Base-by-base conservation (phyloP, 352 stramenopile genomes). In the Pythium angustatum region DNA sequence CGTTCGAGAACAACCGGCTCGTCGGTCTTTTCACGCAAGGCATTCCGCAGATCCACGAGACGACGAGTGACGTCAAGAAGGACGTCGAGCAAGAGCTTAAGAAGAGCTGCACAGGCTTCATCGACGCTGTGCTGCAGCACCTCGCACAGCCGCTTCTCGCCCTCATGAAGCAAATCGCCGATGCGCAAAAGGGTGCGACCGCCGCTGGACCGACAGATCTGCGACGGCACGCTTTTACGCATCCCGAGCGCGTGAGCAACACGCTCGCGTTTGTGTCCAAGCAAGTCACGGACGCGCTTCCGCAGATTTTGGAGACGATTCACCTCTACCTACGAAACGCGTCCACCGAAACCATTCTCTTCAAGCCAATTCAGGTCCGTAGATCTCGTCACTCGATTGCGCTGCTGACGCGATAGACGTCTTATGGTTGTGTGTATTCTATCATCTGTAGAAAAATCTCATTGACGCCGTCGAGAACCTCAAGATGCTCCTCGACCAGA, bases 271-370 rank as follows among this genome's bases (percentile, higher is more conserved):
- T 64, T 47, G 69, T 91, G 7, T 73, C 66, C 2, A 55, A 65
- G 48, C 67, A 87, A 49, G 27, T 94, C 9, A 71, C 77, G 11
- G 63, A 77, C 26, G 52, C 38, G 1, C 38, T 89, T 15, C 79
- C 80, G 0, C 48, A 73, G 1, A 77, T 91, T 30, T 64, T 78
- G 10, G 59, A 81, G 33, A 88, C 76, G 0, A 90, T 95, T 28
- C 84, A 78, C 12, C 61, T 88, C 28, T 95, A 95, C 50, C 68
- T 95, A 40, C 75, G 78, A n/a, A 93, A 95, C 41, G 50, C 81
- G 24, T 90, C 84, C 8, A 93, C 86, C 6, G 86, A 95, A 63
- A 76, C 72, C 43, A 93, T 95, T 30, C 68, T 95, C 50, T 93
- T 93, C 66, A 91, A 90, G 63, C 84, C 86, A 9, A 79, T 95